Evolutionary conservation across 2,329 filamentous ascomycete species (phyloP).

Genomic region (Knufia petricola): DNA sequence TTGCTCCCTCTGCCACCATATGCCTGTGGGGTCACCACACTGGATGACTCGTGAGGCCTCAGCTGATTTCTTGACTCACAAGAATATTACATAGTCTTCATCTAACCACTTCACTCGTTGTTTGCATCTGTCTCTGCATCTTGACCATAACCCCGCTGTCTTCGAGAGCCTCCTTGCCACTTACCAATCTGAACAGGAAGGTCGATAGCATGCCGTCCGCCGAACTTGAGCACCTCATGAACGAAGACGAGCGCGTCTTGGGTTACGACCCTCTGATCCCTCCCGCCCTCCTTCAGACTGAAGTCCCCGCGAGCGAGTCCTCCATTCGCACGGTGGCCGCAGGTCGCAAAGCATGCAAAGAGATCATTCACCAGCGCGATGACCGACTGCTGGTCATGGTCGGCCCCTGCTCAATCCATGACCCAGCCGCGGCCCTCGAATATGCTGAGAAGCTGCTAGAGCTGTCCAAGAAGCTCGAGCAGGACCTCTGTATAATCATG

Average conservation of each 20-base stretch:
- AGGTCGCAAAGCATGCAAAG: constrained; percentile 51
- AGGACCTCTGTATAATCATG: constrained; percentile 93
- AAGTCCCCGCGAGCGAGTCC: constrained; percentile 54
- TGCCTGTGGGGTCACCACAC: constrained; percentile 9
- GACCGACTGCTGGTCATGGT: constrained; percentile 66
- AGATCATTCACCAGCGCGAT: constrained; percentile 52
- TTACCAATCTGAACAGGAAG: not conserved
- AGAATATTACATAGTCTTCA: constrained; percentile 6
- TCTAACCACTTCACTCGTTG: too few species aligned
- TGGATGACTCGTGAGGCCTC: constrained; percentile 9
- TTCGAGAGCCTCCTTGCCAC: not conserved
- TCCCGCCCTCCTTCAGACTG: constrained; percentile 88
- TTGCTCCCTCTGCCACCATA: not conserved
- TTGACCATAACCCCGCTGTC: too few species aligned
- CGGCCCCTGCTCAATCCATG: constrained; percentile 95
- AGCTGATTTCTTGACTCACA: constrained; percentile 9
- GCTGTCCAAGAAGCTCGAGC: constrained; percentile 77
- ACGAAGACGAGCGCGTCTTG: constrained; percentile 47
- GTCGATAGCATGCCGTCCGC: constrained; percentile 14
- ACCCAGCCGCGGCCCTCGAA: constrained; percentile 77
- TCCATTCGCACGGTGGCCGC: constrained; percentile 46
- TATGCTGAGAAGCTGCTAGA: constrained; percentile 79
- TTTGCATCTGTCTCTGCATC: not conserved
- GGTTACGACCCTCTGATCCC: constrained; percentile 91
- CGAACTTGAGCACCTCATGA: constrained; percentile 15